Evolutionary conservation across 495 filamentous ascomycete genomes (phyloP).

Genomic region (Penicillium canariense): DNA sequence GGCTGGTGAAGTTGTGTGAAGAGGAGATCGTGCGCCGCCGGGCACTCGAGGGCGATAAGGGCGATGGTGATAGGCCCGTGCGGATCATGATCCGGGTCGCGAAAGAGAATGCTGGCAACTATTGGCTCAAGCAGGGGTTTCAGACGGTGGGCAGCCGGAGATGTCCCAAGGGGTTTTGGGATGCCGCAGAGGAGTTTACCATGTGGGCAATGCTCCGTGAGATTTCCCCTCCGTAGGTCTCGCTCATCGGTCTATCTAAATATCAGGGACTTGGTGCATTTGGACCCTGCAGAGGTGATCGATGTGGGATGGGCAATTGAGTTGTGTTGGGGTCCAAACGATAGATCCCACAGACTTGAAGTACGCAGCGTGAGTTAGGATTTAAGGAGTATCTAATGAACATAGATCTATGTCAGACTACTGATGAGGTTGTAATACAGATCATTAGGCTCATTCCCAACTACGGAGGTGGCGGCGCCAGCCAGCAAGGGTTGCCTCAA

Average conservation of each 20-base stretch:
- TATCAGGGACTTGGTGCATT: too few relatives aligned
- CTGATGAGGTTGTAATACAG: background rate
- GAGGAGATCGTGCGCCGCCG: conserved; percentile 10
- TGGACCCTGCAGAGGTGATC: too few relatives aligned
- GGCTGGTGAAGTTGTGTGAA: conserved; percentile 7
- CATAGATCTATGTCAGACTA: too few relatives aligned
- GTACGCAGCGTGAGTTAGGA: too few relatives aligned
- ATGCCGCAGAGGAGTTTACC: conserved; percentile 4
- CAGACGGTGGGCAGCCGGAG: conserved; percentile 4
- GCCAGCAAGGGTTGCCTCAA: background rate
- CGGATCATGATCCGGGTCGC: conserved; percentile 15
- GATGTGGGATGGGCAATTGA: too few relatives aligned
- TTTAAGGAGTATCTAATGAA: background rate
- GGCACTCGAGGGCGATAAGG: background rate
- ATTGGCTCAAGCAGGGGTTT: conserved; percentile 17
- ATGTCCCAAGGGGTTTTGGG: conserved; percentile 11
- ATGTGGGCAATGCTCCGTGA: conserved; percentile 17
- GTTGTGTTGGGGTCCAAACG: too few relatives aligned
- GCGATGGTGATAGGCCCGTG: background rate
- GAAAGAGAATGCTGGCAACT: conserved; percentile 10
- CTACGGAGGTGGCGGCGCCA: background rate
- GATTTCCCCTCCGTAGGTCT: background rate
- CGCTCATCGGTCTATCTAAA: too few relatives aligned
- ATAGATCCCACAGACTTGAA: too few relatives aligned
- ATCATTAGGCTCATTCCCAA: background rate